phyloP scores from a whole-genome alignment of 148 eudicot genomes.

The Silene latifolia region DNA sequence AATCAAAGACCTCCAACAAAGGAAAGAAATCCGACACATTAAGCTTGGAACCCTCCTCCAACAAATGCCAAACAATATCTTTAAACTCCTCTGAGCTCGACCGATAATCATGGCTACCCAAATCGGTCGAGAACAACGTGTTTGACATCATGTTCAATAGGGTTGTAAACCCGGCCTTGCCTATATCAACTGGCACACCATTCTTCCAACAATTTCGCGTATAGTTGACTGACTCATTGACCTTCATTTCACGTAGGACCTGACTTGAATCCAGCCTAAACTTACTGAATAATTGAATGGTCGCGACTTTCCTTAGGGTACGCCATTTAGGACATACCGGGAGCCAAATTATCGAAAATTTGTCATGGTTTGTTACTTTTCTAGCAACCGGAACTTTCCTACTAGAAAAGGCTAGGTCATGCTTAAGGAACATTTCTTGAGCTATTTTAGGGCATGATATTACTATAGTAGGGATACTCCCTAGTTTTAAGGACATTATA shows the following conservation, averaged over 20 bases:
- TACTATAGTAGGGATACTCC: conserved; percentile 33
- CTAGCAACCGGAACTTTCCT: conserved; percentile 10
- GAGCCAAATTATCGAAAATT: conserved; percentile 21
- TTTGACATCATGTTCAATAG: conserved; percentile 26
- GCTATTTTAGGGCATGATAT: conserved; percentile 29
- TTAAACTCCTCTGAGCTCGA: conserved; percentile 19
- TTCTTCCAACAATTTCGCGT: neutral
- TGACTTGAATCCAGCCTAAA: conserved; percentile 17
- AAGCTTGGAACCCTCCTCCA: conserved; percentile 21
- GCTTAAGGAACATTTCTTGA: conserved; percentile 23
- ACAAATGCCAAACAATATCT: conserved; percentile 16
- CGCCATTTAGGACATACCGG: conserved; percentile 27
- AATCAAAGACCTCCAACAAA: conserved; percentile 14
- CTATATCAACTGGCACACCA: conserved; percentile 21
- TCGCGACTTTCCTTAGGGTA: conserved; percentile 15
- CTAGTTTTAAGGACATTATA: conserved; percentile 43
- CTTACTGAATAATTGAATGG: conserved; percentile 21
- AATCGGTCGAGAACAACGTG: conserved; percentile 24
- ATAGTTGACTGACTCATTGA: conserved; percentile 17
- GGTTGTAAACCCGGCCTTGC: conserved; percentile 25
- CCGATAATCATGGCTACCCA: conserved; percentile 10
- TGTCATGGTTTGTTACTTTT: neutral
- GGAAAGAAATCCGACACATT: conserved; percentile 34
- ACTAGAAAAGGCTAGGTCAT: conserved; percentile 24
- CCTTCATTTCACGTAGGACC: conserved; percentile 20